Evolutionary conservation across 2,329 filamentous ascomycete genomes (phyloP).

Genomic region (Fonsecaea pedrosoi): DNA sequence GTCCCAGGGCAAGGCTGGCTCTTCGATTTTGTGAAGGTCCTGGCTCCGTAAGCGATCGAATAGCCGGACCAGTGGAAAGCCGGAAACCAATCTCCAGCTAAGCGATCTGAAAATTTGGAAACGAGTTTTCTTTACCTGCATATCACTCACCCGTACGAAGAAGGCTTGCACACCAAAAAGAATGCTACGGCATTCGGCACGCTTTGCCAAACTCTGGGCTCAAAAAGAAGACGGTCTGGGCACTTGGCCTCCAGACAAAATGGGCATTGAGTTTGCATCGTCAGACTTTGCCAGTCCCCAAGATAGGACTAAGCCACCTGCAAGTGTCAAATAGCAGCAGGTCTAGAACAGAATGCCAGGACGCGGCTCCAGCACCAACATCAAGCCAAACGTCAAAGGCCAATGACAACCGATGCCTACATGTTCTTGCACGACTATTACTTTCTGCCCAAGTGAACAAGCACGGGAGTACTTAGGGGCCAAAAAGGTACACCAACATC

Average conservation of each 20-base stretch:
- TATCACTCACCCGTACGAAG: neutral
- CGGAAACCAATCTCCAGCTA: neutral
- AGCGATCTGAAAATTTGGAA: neutral
- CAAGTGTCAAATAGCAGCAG: conserved; percentile 3
- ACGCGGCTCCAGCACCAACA: conserved; percentile 2
- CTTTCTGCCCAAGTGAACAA: neutral
- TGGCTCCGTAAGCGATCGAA: neutral
- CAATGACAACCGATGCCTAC: neutral
- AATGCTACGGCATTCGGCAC: neutral
- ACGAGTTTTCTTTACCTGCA: neutral
- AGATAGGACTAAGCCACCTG: neutral
- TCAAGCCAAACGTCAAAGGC: neutral
- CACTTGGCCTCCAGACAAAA: neutral
- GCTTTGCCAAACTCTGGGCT: neutral
- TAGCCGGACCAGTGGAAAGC: neutral
- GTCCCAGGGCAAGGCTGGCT: neutral
- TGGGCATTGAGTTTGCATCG: neutral
- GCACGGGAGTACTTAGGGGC: neutral
- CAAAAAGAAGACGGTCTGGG: neutral
- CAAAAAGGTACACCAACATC: neutral
- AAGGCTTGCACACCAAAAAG: neutral
- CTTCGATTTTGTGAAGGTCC: neutral
- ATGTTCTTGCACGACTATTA: neutral
- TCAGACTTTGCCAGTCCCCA: neutral
- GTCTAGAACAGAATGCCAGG: neutral